A percentile compares a stretch with the other conserved stretches of the same genome.
Conservation (phyloP, 2,329 filamentous ascomycete species). For the Epichloe sp. region DNA sequence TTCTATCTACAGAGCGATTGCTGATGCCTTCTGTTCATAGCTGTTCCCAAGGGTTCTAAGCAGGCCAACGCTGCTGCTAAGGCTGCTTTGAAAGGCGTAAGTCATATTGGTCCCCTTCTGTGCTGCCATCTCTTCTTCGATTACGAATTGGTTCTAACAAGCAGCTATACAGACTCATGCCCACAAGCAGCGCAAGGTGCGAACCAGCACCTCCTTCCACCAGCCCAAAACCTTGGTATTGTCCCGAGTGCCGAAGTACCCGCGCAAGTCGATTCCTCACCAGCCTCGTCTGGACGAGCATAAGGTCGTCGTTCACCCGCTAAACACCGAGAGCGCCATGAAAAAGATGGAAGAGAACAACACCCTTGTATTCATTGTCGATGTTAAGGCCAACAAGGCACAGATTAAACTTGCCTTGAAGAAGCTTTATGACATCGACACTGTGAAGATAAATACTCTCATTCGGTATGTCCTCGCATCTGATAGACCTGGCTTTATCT, state of each 20-base stretch:
- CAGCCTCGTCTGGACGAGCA: conserved; percentile 87
- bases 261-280: conserved; percentile 86
- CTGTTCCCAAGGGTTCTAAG: conserved; percentile 55
- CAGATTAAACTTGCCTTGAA: conserved; percentile 98
- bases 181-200: conserved; percentile 87
- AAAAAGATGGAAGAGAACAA: conserved; percentile 99
- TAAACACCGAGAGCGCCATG: conserved; percentile 99
- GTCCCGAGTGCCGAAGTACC: conserved; percentile 87
- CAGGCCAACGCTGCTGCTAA: conserved; percentile 91
- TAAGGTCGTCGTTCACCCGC: conserved; percentile 94
- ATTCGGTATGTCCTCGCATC: conserved; percentile 55
- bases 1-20: conserved; percentile 59
- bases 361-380: conserved; percentile 95
- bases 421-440: conserved; percentile 98
- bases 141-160: background rate
- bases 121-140: background rate
- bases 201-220: conserved; percentile 91
- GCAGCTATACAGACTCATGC: conserved; percentile 30
- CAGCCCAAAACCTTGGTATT: conserved; percentile 91
- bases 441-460: conserved; percentile 98
- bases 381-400: conserved; percentile 97
- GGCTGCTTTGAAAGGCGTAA: conserved; percentile 90
- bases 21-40: conserved; percentile 50
- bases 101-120: conserved; percentile 23
- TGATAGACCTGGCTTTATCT: background rate